phyloP scores from a whole-genome alignment of 805 yeast genomes.

The Saccharomyces cerevisiae region DNA sequence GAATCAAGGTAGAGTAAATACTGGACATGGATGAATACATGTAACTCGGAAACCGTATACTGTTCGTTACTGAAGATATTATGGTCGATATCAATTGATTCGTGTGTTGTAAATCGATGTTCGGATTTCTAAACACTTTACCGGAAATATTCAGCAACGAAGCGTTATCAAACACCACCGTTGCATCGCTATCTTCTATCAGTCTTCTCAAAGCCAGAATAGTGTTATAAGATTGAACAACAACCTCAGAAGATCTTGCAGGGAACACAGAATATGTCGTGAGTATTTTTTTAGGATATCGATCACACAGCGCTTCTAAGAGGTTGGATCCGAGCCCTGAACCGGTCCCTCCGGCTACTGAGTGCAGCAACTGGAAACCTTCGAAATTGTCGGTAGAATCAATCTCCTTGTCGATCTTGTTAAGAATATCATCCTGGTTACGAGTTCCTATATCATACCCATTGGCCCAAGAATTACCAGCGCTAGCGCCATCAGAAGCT shows the following conservation, averaged over 20 bases:
- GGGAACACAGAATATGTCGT: constrained; percentile 88
- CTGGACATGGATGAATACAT: constrained; percentile 82
- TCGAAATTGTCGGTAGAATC: constrained; percentile 86
- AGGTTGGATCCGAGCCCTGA: constrained; percentile 86
- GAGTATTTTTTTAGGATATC: constrained; percentile 72
- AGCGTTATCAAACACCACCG: constrained; percentile 85
- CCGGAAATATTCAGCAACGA: constrained; percentile 70
- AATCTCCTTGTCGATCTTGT: constrained; percentile 79
- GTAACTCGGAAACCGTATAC: constrained; percentile 85
- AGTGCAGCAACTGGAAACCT: constrained; percentile 84
- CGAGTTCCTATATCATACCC: constrained; percentile 73
- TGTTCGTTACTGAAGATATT: constrained; percentile 76
- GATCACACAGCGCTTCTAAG: constrained; percentile 69
- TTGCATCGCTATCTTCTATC: constrained; percentile 77
- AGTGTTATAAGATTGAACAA: constrained; percentile 93
- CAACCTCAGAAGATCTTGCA: constrained; percentile 79
- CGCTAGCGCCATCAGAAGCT: constrained; percentile 80
- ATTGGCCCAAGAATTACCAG: constrained; percentile 93
- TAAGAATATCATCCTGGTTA: constrained; percentile 64
- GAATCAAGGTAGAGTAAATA: constrained; percentile 71
- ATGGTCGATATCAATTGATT: constrained; percentile 82
- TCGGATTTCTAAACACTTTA: constrained; percentile 44
- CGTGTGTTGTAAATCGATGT: constrained; percentile 67
- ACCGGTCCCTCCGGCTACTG: constrained; percentile 98
- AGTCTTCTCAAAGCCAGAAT: constrained; percentile 73